Conservation (phyloP, 345 rosid genomes). For the Pugionium cornutum region DNA sequence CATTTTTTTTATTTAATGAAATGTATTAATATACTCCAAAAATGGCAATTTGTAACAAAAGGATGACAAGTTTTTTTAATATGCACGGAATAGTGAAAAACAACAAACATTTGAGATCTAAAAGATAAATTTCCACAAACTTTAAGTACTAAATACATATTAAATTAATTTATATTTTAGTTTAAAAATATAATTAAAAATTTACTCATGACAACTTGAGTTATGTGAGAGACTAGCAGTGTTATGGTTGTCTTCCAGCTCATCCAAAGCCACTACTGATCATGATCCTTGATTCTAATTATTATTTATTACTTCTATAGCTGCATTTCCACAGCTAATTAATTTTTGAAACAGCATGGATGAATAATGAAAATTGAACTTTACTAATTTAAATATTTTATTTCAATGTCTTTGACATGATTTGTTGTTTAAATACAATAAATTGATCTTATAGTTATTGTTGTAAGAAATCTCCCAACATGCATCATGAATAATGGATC, state of each 20-base stretch:
- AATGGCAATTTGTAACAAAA: too few relatives aligned
- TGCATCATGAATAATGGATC: too few relatives aligned
- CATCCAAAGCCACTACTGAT: conserved; percentile 31
- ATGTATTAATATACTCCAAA: too few relatives aligned
- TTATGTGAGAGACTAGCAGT: too few relatives aligned
- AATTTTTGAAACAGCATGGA: neutral
- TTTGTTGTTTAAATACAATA: neutral
- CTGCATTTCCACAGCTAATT: conserved; percentile 13
- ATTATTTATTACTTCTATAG: neutral
- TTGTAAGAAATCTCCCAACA: neutral
- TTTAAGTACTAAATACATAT: neutral
- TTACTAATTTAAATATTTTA: neutral
- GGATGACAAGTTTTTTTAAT: too few relatives aligned
- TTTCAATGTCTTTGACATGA: neutral
- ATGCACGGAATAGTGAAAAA: too few relatives aligned
- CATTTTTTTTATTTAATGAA: too few relatives aligned
- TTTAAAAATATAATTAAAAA: neutral
- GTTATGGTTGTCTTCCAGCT: conserved; percentile 33
- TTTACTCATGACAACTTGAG: too few relatives aligned
- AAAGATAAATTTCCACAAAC: too few relatives aligned
- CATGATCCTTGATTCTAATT: conserved; percentile 27
- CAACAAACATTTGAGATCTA: too few relatives aligned
- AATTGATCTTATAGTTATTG: too few relatives aligned
- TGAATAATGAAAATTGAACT: neutral
- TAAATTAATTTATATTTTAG: neutral